Evolutionary conservation across 1,139 yeast species (phyloP).

Genomic region (Saccharomyces hybrid): DNA sequence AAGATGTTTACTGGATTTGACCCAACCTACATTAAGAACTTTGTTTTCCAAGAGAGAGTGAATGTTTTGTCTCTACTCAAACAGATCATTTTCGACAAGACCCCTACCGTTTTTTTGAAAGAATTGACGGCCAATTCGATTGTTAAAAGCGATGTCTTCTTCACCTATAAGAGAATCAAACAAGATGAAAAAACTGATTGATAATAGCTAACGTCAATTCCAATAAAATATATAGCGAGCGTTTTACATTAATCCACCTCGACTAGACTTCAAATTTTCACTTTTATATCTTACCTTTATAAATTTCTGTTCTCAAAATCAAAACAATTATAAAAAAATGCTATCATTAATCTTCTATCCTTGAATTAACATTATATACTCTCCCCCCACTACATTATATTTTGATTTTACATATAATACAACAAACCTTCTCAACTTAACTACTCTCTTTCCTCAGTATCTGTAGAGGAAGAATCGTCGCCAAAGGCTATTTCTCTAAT

Average conservation of each 20-base stretch:
- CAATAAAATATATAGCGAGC: background rate
- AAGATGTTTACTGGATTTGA: slow-evolving; percentile 36
- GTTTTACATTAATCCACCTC: background rate
- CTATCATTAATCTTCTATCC: background rate
- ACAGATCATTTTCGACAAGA: slow-evolving; percentile 7
- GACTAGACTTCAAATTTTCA: background rate
- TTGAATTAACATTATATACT: background rate
- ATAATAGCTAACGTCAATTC: background rate
- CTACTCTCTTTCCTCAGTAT: slow-evolving; percentile 1
- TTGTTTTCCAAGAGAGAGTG: slow-evolving; percentile 12
- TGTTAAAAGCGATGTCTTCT: slow-evolving; percentile 23
- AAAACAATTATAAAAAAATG: background rate
- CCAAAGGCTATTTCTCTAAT: slow-evolving; percentile 65
- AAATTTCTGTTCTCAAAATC: background rate
- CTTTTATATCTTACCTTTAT: background rate
- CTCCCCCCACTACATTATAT: background rate
- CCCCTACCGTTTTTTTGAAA: slow-evolving; percentile 3
- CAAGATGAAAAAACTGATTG: slow-evolving; percentile 1
- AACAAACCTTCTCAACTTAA: background rate
- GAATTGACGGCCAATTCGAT: slow-evolving; percentile 19
- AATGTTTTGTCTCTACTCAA: slow-evolving; percentile 12
- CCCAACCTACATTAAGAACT: slow-evolving; percentile 13
- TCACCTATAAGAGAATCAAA: slow-evolving; percentile 30
- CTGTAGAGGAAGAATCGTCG: slow-evolving; percentile 1
- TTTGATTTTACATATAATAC: background rate